A percentile compares a stretch with the other conserved stretches of the same genome.
phyloP scores from a whole-genome alignment of 208 protist species.

The Porcisia hertigi region DNA sequence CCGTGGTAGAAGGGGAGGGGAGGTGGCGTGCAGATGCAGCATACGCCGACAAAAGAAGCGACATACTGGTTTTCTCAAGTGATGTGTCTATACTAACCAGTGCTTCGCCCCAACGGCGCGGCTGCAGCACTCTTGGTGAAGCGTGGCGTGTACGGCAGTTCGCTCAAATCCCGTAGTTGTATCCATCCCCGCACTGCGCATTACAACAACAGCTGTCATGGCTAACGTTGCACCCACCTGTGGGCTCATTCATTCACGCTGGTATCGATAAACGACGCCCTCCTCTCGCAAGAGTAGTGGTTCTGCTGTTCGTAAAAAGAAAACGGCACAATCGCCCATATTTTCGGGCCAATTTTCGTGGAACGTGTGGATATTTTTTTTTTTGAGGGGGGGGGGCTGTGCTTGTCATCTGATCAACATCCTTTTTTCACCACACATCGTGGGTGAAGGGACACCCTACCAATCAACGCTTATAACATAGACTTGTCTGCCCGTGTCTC shows the following conservation, averaged over 20 bases:
- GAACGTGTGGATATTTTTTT: too few relatives aligned
- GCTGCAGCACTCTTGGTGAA: slow-evolving; percentile 16
- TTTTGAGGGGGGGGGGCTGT: too few relatives aligned
- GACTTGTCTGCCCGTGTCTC: too few relatives aligned
- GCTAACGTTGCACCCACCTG: not conserved
- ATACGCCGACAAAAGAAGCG: not conserved
- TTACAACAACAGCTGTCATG: not conserved
- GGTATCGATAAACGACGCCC: not conserved
- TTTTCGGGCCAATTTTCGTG: too few relatives aligned
- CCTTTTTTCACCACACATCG: too few relatives aligned
- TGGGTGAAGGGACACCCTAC: too few relatives aligned
- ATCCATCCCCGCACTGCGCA: not conserved
- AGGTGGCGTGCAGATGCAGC: not conserved
- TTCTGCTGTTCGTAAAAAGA: too few relatives aligned
- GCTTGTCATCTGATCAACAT: too few relatives aligned
- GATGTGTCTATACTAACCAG: not conserved
- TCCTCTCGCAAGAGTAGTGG: not conserved
- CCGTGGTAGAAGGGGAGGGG: not conserved
- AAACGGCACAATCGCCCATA: too few relatives aligned
- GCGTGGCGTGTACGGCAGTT: slow-evolving; percentile 6
- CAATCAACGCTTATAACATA: too few relatives aligned
- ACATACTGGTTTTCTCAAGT: not conserved
- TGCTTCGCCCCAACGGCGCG: not conserved
- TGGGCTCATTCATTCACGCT: not conserved
- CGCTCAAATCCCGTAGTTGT: not conserved